Percentiles rank a stretch among this genome's conserved stretches.
These are phyloP conservation scores for Smallanthus sonchifolius DNA, from an alignment of 129 eudicot species.

Conservation along the genomic window DNA sequence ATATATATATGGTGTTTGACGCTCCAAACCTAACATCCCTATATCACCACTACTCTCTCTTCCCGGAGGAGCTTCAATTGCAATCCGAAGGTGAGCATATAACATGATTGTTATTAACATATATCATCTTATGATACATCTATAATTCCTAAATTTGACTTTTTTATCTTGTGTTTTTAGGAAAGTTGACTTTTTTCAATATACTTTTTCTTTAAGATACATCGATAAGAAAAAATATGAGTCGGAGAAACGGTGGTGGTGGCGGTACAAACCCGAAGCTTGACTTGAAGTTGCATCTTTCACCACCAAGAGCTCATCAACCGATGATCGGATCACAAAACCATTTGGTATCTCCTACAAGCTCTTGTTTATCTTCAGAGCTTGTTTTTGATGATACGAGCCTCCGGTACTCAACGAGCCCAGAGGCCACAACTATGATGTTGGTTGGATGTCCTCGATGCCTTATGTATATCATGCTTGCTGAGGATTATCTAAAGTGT, in stretches of 20 bases:
- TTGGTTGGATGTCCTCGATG: slow-evolving; percentile 88
- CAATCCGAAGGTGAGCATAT: slow-evolving; percentile 39
- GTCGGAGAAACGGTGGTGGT: slow-evolving; percentile 43
- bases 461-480: slow-evolving; percentile 86
- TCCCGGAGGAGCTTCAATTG: neutral
- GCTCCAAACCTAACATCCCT: slow-evolving; percentile 50
- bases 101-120: slow-evolving; percentile 3
- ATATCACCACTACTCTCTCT: slow-evolving; percentile 9
- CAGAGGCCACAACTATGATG: slow-evolving; percentile 74
- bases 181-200: slow-evolving; percentile 11
- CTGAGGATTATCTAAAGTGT: slow-evolving; percentile 60
- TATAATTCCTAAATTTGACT: slow-evolving; percentile 1
- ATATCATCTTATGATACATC: slow-evolving; percentile 11
- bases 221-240: slow-evolving; percentile 32
- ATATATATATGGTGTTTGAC: slow-evolving; percentile 39
- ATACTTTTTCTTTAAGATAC: neutral
- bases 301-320: slow-evolving; percentile 48
- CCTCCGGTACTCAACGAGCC: slow-evolving; percentile 47
- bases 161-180: neutral
- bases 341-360: slow-evolving; percentile 43
- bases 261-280: slow-evolving; percentile 35
- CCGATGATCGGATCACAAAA: slow-evolving; percentile 40
- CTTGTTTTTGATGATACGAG: slow-evolving; percentile 35
- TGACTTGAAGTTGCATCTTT: slow-evolving; percentile 71
- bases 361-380: slow-evolving; percentile 81